Evolutionary conservation across 768 basidiomycete species (phyloP), one percentile per base, ranked within the genome.

Genomic region (Lactifluus pinguis): DNA sequence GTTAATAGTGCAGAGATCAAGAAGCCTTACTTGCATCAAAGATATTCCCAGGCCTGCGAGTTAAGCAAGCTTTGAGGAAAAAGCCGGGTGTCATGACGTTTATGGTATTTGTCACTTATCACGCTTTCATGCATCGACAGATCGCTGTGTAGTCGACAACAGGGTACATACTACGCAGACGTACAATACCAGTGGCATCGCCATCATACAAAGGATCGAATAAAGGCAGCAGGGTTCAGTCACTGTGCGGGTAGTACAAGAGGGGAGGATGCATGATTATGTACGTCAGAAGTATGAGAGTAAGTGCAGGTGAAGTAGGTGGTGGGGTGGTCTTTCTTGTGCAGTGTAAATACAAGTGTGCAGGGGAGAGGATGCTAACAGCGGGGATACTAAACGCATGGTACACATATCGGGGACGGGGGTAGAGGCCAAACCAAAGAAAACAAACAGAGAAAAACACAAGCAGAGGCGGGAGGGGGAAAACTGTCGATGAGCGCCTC

Each of bases 321-420:
- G 19, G 36, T 1, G 51, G 11, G 47, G 59, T 34, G 36, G 50
- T 55, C 51, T 57, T 61, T 55, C 51, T 57, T 61, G 55, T 56
- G 44, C 44, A 21, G 44, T 32, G 34, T 30, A 34, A 55, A 55
- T 61, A 54, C 49, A 42, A 13, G 48, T 49, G 59, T 49, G 53
- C 6, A 5, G 19, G 30, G 34, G 34, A 29, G 30, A 29, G 17
- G 42, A 39, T 61, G 42, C 8, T 55, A 41, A 29, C 34, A 34
- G 30, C 19, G 11, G 44, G 55, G 38, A 56, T 51, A 61, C 60
- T 61, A 61, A 61, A 61, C 55, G 50, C 55, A 61, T 61, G 55
- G 55, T 61, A 61, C 55, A 57, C 45, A 52, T 61, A 61, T 50
- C 49, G 50, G 60, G 60, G 55, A 39, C 36, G 44, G 51, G 60